A percentile compares a stretch with the other conserved stretches of the same genome.
These are phyloP conservation scores for Fusarium sp. DNA, from an alignment of 2,329 filamentous ascomycete species.

Conservation along the genomic window DNA sequence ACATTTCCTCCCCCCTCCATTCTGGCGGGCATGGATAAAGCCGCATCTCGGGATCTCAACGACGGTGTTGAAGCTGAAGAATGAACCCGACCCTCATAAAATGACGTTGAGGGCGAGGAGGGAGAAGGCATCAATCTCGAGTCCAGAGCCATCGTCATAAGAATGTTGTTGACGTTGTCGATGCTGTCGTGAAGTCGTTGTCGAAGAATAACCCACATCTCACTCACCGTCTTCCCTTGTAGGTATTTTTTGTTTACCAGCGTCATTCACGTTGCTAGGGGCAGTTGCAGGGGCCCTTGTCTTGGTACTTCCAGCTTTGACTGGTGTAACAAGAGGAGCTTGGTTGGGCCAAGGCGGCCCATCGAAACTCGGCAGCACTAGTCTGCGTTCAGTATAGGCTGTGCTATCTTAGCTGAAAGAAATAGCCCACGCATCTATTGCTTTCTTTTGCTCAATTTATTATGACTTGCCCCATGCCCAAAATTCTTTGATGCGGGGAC, in stretches of 20 bases:
- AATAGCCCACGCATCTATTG: neutral
- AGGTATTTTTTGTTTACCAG: slow-evolving; percentile 52
- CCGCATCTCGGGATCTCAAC: slow-evolving; percentile 77
- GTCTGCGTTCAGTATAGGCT: neutral
- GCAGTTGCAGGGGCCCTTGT: slow-evolving; percentile 44
- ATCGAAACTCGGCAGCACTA: neutral
- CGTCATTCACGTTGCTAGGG: slow-evolving; percentile 52
- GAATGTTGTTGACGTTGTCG: slow-evolving; percentile 55
- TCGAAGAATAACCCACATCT: slow-evolving; percentile 57
- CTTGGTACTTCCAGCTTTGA: slow-evolving; percentile 20
- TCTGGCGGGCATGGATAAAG: slow-evolving; percentile 67
- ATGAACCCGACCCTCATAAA: slow-evolving; percentile 55
- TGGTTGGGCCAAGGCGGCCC: slow-evolving; percentile 35
- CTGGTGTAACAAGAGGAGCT: slow-evolving; percentile 29
- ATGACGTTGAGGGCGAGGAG: slow-evolving; percentile 46
- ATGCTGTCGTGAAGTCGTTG: slow-evolving; percentile 57
- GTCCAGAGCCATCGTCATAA: slow-evolving; percentile 58
- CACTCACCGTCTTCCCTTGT: slow-evolving; percentile 12
- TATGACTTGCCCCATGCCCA: slow-evolving; percentile 10
- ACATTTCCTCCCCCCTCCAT: slow-evolving; percentile 80
- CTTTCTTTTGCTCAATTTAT: neutral
- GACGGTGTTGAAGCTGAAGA: slow-evolving; percentile 85
- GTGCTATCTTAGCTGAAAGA: slow-evolving; percentile 2
- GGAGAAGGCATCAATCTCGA: slow-evolving; percentile 60
- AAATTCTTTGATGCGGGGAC: slow-evolving; percentile 4